These are phyloP conservation scores for Leishmania amazonensis DNA, from an alignment of 208 protist genomes.

Conservation along the genomic window DNA sequence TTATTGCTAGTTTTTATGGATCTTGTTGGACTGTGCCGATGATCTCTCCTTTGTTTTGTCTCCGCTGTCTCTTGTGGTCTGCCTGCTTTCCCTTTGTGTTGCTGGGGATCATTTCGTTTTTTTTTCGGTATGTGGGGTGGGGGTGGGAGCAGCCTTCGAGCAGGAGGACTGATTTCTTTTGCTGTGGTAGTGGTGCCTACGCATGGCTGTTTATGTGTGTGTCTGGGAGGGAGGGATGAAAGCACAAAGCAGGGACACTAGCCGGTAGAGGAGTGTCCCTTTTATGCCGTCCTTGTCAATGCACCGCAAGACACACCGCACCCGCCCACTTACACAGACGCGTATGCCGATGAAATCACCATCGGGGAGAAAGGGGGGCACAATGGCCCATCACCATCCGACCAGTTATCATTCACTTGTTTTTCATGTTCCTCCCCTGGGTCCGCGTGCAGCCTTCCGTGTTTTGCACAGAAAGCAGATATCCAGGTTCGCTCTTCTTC, in stretches of 20 bases:
- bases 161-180: not conserved
- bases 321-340: not conserved
- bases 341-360: not conserved
- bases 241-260: not conserved
- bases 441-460: not conserved
- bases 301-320: not conserved
- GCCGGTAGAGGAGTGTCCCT: not conserved
- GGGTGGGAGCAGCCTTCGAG: not conserved
- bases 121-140: not conserved
- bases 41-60: too few relatives aligned
- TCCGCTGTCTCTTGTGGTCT: not conserved
- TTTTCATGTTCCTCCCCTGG: not conserved
- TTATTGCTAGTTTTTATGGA: too few relatives aligned
- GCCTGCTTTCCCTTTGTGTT: not conserved
- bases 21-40: too few relatives aligned
- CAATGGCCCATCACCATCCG: not conserved
- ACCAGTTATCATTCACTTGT: not conserved
- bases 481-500: not conserved
- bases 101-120: not conserved
- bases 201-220: not conserved
- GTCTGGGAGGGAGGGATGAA: not conserved
- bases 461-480: not conserved
- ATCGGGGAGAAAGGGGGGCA: not conserved
- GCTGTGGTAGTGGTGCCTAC: not conserved
- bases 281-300: not conserved